A percentile compares a stretch with the other conserved stretches of the same genome.
These are phyloP conservation scores for Kazachstania africana DNA, from an alignment of 805 yeast genomes.

Conservation along the genomic window DNA sequence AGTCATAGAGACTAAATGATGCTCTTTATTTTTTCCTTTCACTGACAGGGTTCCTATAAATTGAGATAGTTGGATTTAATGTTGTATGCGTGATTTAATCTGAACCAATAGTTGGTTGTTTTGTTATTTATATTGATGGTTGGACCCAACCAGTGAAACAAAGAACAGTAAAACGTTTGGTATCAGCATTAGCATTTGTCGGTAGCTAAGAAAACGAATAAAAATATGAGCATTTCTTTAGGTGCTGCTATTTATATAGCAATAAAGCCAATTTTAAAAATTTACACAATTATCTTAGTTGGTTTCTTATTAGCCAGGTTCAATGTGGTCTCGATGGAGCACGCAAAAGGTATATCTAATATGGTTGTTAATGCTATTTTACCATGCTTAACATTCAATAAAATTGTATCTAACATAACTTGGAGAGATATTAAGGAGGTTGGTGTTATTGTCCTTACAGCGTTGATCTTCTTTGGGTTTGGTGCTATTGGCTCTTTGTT, in stretches of 20 bases:
- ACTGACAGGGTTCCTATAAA: no score
- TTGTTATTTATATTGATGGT: no score
- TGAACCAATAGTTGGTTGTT: no score
- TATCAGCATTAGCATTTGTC: no score
- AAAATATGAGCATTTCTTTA: constrained; percentile 18
- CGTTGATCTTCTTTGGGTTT: constrained; percentile 31
- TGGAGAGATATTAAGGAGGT: constrained; percentile 58
- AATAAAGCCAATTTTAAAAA: constrained; percentile 77
- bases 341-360: constrained; percentile 58
- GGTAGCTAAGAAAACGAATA: no score
- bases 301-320: constrained; percentile 56
- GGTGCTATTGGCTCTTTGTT: constrained; percentile 35
- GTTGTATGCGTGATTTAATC: no score
- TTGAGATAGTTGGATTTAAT: no score
- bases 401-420: constrained; percentile 54
- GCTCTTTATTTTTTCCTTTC: no score
- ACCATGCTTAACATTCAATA: constrained; percentile 68
- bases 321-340: constrained; percentile 54
- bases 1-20: no score
- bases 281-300: constrained; percentile 54
- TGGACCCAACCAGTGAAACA: no score
- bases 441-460: constrained; percentile 49
- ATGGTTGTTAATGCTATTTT: constrained; percentile 55
- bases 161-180: no score
- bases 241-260: constrained; percentile 68